Evolutionary conservation across 768 basidiomycete genomes (phyloP), one percentile per base, ranked within the genome.

Genomic region (Naganishia friedmannii): DNA sequence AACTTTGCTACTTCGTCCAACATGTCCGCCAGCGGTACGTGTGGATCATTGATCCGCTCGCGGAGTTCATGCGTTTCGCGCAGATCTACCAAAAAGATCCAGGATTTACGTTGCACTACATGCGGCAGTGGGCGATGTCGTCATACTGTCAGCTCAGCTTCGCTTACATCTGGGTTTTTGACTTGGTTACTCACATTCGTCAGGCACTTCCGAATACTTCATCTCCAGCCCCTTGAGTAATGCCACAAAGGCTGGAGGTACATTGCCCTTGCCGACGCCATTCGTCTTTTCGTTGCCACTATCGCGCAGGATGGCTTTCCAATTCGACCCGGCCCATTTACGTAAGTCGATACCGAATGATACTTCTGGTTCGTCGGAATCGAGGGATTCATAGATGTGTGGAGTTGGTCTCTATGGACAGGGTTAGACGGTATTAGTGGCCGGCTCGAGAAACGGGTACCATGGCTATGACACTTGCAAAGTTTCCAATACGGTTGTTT

Each of bases 1-100:
- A 90, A 92, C 73, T 88, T 88, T 31, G 84, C 84, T 31, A 91
- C 82, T 73, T 90, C 86, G 26, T 88, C 84, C 13, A 81, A 73
- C 7, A 86, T 83, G 53, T 84, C 83, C 34, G 73, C 71, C 5
- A 69, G n/a, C 29, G 75, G 70, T 1, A 76, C 84, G 80, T 31
- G 84, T 85, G 63, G 85, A 78, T 75, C 86, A 77, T 96, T 95
- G 66, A 97, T 83, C 6, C 85, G 85, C 80, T 93, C 91, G 68
- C 94, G 88, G 34, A 97, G 87, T 70, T 89, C 89, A 75, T 98
- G 94, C 19, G 90, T 86, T 29, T 87, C 87, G 1, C 87, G 84
- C 7, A 98, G 85, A 0, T 93, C 93, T 3, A 83, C 83, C 75
- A 97, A 92, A 81, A 96, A 98, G 66, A 97, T 91, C 94, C 94